Percentiles rank a stretch among this genome's conserved stretches.
Conservation (phyloP, 352 stramenopile genomes). For the Phytopythium litorale region DNA sequence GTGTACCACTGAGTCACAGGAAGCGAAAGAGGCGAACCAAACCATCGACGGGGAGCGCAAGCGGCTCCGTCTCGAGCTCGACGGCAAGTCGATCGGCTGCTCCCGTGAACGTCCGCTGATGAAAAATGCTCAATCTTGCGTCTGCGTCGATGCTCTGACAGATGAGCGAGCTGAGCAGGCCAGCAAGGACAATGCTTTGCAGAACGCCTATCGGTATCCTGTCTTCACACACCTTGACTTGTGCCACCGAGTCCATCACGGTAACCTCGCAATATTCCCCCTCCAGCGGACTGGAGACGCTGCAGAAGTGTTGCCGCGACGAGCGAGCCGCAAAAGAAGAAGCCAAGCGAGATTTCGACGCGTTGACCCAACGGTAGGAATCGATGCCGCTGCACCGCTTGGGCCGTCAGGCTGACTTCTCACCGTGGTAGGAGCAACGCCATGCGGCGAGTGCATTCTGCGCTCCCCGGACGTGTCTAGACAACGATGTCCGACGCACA, state of each 20-base stretch:
- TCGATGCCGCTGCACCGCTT: background rate
- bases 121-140: background rate
- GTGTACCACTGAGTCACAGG: background rate
- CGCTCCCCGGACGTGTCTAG: constrained; percentile 7
- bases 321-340: constrained; percentile 25
- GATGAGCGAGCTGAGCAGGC: constrained; percentile 17
- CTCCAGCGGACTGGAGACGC: constrained; percentile 16
- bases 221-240: background rate
- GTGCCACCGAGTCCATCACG: background rate
- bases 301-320: constrained; percentile 24
- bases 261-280: background rate
- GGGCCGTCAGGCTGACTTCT: background rate
- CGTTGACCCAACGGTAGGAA: constrained; percentile 18
- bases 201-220: constrained; percentile 20
- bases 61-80: background rate
- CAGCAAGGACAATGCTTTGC: constrained; percentile 21
- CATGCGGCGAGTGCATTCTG: constrained; percentile 23
- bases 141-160: background rate
- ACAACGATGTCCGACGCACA: too few relatives aligned
- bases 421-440: constrained; percentile 16
- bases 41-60: background rate
- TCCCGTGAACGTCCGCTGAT: too few relatives aligned
- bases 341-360: constrained; percentile 19
- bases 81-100: background rate
- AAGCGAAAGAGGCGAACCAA: background rate